phyloP scores from a whole-genome alignment of 345 rosid species.

The Heritiera fomes region DNA sequence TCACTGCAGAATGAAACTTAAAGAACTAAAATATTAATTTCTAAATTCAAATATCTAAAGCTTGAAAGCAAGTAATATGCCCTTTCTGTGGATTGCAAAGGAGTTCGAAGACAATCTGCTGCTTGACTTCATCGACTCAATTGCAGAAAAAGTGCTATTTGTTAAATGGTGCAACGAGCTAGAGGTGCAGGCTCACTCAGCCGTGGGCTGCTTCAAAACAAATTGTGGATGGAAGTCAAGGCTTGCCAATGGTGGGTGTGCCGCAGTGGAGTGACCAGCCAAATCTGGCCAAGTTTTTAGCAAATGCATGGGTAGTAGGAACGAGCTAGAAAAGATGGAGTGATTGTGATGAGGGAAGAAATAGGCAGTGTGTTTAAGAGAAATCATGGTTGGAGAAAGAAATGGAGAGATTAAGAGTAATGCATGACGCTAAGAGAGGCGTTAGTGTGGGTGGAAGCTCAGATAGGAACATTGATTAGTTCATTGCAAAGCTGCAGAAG shows the following conservation, averaged over 20 bases:
- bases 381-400: slow-evolving; percentile 42
- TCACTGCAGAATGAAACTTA: no score
- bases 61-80: slow-evolving; percentile 16
- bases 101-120: slow-evolving; percentile 34
- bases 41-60: no score
- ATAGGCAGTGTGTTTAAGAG: slow-evolving; percentile 21
- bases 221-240: slow-evolving; percentile 60
- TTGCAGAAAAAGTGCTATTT: slow-evolving; percentile 34
- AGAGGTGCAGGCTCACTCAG: slow-evolving; percentile 44
- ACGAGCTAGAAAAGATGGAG: slow-evolving; percentile 16
- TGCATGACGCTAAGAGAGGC: slow-evolving; percentile 27
- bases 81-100: slow-evolving; percentile 43
- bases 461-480: slow-evolving; percentile 33
- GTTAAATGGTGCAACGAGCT: slow-evolving; percentile 52
- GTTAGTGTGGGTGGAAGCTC: slow-evolving; percentile 44
- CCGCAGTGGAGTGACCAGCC: slow-evolving; percentile 49
- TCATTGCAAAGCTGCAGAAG: slow-evolving; percentile 29
- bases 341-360: slow-evolving; percentile 32
- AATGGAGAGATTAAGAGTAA: slow-evolving; percentile 32
- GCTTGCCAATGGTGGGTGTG: slow-evolving; percentile 43
- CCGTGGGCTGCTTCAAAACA: slow-evolving; percentile 46
- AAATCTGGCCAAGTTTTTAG: slow-evolving; percentile 33
- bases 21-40: no score
- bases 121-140: slow-evolving; percentile 19
- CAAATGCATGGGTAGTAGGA: slow-evolving; percentile 44